Percentiles rank a stretch among this genome's conserved stretches.
Conservation (phyloP, 257 asterid species). For the Solanum verrucosum region DNA sequence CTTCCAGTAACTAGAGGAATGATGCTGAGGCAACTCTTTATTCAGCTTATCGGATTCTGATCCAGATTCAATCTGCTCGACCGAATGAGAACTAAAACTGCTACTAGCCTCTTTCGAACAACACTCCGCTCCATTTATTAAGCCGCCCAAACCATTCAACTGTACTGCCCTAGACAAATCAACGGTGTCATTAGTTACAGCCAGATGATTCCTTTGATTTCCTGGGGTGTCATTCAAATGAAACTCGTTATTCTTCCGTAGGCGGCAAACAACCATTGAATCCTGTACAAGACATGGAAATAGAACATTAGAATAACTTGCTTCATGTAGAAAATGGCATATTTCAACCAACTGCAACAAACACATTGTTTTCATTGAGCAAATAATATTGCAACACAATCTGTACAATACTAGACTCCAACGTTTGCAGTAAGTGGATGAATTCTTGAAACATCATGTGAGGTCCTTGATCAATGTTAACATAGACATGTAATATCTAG, state of each 20-base stretch:
- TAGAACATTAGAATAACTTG: neutral
- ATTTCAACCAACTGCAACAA: neutral
- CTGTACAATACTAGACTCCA: neutral
- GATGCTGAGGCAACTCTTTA: conserved; percentile 15
- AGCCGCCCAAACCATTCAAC: conserved; percentile 16
- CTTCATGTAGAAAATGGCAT: neutral
- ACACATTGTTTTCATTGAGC: neutral
- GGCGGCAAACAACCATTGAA: conserved; percentile 70
- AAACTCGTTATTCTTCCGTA: conserved; percentile 63
- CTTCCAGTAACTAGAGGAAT: conserved; percentile 21
- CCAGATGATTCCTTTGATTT: conserved; percentile 10
- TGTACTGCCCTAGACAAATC: conserved; percentile 31
- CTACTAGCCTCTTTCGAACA: conserved; percentile 47
- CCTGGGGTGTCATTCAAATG: conserved; percentile 27
- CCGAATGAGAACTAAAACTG: conserved; percentile 46
- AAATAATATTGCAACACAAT: neutral
- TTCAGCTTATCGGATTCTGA: conserved; percentile 36
- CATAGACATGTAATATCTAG: neutral
- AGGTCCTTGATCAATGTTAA: neutral
- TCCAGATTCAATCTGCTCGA: conserved; percentile 36
- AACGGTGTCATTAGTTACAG: neutral
- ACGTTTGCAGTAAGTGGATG: neutral
- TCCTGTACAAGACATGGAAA: conserved; percentile 32
- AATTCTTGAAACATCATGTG: neutral
- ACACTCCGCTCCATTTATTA: conserved; percentile 17